A percentile compares a stretch with the other conserved stretches of the same genome.
Conservation (phyloP, 1,284 basidiomycete species). For the Boletus subluridellus region DNA sequence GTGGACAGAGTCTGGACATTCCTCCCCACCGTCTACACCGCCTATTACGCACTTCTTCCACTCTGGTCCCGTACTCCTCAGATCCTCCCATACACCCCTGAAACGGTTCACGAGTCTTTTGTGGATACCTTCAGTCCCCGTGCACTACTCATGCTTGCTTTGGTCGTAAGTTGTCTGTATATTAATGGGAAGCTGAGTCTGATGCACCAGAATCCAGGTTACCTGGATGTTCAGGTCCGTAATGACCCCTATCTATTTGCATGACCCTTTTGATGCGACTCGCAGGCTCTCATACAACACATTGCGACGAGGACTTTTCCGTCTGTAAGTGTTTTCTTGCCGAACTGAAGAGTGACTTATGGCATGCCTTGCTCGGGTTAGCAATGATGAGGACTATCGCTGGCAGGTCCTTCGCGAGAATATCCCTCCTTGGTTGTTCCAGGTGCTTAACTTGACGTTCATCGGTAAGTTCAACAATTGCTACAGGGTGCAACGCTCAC, state of each 20-base stretch:
- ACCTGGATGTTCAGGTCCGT: slow-evolving; percentile 66
- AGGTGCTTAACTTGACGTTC: slow-evolving; percentile 78
- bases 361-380: slow-evolving; percentile 17
- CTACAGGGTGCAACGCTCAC: not conserved
- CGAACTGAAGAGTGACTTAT: not conserved
- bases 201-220: slow-evolving; percentile 33
- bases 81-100: slow-evolving; percentile 55
- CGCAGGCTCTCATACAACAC: slow-evolving; percentile 79
- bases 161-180: slow-evolving; percentile 48
- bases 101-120: slow-evolving; percentile 42
- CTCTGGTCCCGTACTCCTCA: slow-evolving; percentile 51
- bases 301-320: slow-evolving; percentile 80
- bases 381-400: slow-evolving; percentile 85
- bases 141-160: slow-evolving; percentile 63
- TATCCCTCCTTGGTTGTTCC: slow-evolving; percentile 69
- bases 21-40: slow-evolving; percentile 74
- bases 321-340: slow-evolving; percentile 44
- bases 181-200: slow-evolving; percentile 2
- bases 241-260: not conserved
- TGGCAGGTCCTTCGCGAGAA: slow-evolving; percentile 76
- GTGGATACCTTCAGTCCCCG: slow-evolving; percentile 58
- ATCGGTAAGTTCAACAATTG: slow-evolving; percentile 48
- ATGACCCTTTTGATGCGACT: not conserved
- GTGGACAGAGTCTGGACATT: slow-evolving; percentile 80
- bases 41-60: slow-evolving; percentile 70